These are phyloP conservation scores for Porogramme epimiltina DNA, from an alignment of 1,284 basidiomycete species.

Conservation along the genomic window DNA sequence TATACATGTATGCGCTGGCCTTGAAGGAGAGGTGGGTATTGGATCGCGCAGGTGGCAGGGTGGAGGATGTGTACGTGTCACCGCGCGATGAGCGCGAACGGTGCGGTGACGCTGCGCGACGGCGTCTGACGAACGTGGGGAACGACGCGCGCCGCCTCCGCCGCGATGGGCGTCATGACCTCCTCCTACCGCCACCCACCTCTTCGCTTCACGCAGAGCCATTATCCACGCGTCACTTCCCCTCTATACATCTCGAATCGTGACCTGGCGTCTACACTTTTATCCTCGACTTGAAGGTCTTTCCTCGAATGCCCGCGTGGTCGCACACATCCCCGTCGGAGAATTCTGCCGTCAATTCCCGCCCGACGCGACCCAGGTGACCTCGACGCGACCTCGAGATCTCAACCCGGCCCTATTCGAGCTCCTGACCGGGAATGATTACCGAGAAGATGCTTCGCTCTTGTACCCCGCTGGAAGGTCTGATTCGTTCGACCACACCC, in stretches of 20 bases:
- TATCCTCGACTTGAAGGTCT: no score
- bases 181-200: background rate
- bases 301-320: no score
- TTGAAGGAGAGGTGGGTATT: background rate
- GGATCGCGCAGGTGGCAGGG: background rate
- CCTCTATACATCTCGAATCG: no score
- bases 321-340: background rate
- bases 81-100: background rate
- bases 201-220: no score
- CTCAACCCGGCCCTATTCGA: no score
- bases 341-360: no score
- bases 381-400: background rate
- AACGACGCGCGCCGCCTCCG: background rate
- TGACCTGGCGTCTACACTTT: no score
- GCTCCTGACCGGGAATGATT: no score
- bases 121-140: background rate
- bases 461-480: background rate
- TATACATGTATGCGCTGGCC: conserved; percentile 11
- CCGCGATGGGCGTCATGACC: background rate
- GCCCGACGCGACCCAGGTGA: background rate
- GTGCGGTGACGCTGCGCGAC: background rate
- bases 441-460: no score
- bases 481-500: background rate
- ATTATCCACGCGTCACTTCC: no score
- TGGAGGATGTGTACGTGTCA: background rate